Base-by-base conservation (phyloP, 2,329 filamentous ascomycete genomes). In the Zelopaecilomyces penicillatus region DNA sequence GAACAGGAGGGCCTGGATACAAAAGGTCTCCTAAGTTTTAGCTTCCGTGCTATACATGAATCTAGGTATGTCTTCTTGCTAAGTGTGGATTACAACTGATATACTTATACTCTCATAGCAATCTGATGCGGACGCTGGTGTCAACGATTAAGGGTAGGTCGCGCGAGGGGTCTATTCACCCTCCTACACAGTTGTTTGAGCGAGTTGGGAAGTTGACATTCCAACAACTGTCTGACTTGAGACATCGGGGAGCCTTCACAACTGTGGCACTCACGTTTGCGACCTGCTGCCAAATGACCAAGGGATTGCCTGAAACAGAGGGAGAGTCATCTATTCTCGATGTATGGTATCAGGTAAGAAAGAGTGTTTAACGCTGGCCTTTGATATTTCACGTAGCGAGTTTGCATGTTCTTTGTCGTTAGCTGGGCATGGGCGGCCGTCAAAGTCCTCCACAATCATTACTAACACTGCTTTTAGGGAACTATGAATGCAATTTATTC, bases 21-120 rank as follows among this genome's bases (percentile, higher is more conserved):
- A 0, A 97, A 96, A 59, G 88, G 94, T 55, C 75, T 95, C 12
- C 66, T 98, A 39, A 97, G 91, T 52, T 98, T 93, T 62, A 95
- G 89, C 50, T 98, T 95, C 76, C 80, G 93, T 54, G 87, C 89
- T 5, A 73, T 96, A n/a, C 91, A 95, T 50, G 93, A 98, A 65
- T 87, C 90, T 27, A 95, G 87, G 85, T 88, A 68, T 49, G 65
- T 19, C 27, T 38, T 11, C 33, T 34, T 10, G 9, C 30, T 6
- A 28, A 9, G 11, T 3, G 11, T 4, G 11, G 19, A 19, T 19
- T 19, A 19, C 19, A 19, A n/a, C 27, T 19, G 26, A n/a, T 4
- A 3, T 11, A 3, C 32, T 33, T 27, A 12, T 31, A 12, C 11
- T 34, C 40, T 29, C 6, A 62, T 49, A 93, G 88, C 62, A 81